Percentiles rank a stretch among this genome's conserved stretches.
These are phyloP conservation scores for Luvunga scandens DNA, from an alignment of 345 rosid species.

Conservation along the genomic window DNA sequence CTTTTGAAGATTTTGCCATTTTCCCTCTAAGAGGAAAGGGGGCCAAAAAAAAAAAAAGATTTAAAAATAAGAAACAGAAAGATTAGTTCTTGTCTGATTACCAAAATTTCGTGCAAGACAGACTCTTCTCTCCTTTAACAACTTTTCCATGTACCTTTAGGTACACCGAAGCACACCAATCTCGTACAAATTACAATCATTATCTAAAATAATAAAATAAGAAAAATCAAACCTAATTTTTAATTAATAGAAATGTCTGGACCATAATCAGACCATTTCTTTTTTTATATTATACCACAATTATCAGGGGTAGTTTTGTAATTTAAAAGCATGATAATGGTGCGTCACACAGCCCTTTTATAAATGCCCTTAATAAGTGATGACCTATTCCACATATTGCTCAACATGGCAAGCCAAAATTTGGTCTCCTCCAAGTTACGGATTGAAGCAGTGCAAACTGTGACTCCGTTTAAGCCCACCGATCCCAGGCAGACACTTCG, in stretches of 20 bases:
- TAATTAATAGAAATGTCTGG: background rate
- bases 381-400: background rate
- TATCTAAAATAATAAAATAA: too few species aligned
- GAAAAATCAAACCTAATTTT: too few species aligned
- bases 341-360: background rate
- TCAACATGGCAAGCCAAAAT: conserved; percentile 20
- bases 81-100: background rate
- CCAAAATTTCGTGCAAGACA: background rate
- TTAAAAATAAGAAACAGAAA: background rate
- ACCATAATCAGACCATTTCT: background rate
- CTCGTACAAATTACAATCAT: background rate
- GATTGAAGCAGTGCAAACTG: conserved; percentile 55
- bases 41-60: background rate
- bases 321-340: background rate
- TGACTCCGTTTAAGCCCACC: conserved; percentile 42
- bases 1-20: background rate
- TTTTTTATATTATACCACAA: background rate
- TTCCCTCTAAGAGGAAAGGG: too few species aligned
- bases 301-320: background rate
- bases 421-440: conserved; percentile 18
- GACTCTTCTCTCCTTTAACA: background rate
- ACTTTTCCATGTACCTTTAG: background rate
- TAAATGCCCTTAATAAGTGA: background rate
- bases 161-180: conserved; percentile 24
- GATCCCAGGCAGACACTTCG: conserved; percentile 48